phyloP scores from a whole-genome alignment of 148 eudicot species.

The Spergularia marina region DNA sequence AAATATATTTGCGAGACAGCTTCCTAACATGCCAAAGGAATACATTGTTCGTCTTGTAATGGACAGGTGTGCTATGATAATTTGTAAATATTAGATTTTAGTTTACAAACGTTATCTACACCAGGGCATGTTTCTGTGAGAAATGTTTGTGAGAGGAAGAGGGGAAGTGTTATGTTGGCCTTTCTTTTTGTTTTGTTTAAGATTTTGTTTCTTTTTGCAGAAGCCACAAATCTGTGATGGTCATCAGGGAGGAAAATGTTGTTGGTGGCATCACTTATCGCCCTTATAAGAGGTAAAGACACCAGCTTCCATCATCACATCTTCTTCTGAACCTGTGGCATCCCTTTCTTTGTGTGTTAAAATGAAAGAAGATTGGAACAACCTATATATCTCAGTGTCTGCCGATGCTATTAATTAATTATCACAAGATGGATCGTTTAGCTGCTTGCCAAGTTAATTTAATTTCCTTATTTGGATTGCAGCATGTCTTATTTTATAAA shows the following conservation, averaged over 20 bases:
- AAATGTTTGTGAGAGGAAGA: background rate
- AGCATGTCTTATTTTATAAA: background rate
- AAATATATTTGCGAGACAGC: slow-evolving; percentile 93
- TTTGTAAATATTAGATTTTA: background rate
- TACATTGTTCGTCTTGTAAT: slow-evolving; percentile 96
- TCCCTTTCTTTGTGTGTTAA: background rate
- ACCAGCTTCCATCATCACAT: background rate
- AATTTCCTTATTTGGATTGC: background rate
- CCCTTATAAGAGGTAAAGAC: slow-evolving; percentile 69
- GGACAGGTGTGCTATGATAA: slow-evolving; percentile 64
- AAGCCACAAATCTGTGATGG: slow-evolving; percentile 93
- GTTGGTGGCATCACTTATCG: slow-evolving; percentile 99
- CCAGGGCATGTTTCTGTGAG: background rate
- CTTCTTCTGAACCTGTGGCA: background rate
- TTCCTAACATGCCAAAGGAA: slow-evolving; percentile 99
- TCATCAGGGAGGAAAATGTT: slow-evolving; percentile 61
- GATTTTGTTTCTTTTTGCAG: slow-evolving; percentile 39
- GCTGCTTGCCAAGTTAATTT: background rate
- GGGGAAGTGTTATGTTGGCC: background rate
- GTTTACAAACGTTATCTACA: background rate
- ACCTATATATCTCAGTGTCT: background rate
- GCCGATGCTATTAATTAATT: background rate
- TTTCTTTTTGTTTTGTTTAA: background rate
- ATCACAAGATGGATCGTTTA: background rate
- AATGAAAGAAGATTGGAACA: background rate